Evolutionary conservation across 208 protist genomes (phyloP), one percentile per base, ranked within the genome.

Genomic region (Trypanosoma cruzi): DNA sequence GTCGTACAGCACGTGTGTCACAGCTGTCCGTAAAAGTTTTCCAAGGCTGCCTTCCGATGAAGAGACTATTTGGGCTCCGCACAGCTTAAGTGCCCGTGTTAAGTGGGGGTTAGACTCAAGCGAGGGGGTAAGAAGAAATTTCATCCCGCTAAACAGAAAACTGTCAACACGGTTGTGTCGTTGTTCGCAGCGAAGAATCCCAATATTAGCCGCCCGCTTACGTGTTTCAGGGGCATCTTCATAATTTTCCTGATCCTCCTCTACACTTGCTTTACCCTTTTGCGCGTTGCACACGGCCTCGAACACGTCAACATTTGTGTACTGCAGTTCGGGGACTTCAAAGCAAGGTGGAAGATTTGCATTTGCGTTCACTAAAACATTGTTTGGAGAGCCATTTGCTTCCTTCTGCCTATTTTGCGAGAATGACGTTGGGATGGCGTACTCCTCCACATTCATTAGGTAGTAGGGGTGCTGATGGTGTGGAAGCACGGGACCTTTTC

Each of bases 381-480:
- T 72, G 32, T 57, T 28, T 59, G 59, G 34, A 58, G 79, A 77
- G 31, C 62, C 37, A 22, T 46, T 63, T 32, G 72, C 55, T 26
- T 59, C 73, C 61, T 78, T 77, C 34, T 73, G 64, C 36, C 18
- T 69, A 22, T 61, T 52, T 14, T 37, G 13, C 0, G 85, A 78
- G 57, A 88, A 89, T 24, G 86, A 91, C 11, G 90, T 88, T 16
- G 87, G 80, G 52, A 94, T 91, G 48, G 68, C 57, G 68, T 93
- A 96, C 54, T 94, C 91, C 53, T 74, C 63, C 62, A 81, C 76
- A 80, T 94, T 94, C 72, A 96, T 82, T 50, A 85, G 77, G 67
- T 88, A 96, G 71, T 80, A 96, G 16, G 91, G 88, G 72, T 96
- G 91, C 54, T 92, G 84, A 63, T 96, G 83, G 69, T 96, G 91